Conservation (phyloP, 805 yeast species). For the Myxozyma melibiosi region DNA sequence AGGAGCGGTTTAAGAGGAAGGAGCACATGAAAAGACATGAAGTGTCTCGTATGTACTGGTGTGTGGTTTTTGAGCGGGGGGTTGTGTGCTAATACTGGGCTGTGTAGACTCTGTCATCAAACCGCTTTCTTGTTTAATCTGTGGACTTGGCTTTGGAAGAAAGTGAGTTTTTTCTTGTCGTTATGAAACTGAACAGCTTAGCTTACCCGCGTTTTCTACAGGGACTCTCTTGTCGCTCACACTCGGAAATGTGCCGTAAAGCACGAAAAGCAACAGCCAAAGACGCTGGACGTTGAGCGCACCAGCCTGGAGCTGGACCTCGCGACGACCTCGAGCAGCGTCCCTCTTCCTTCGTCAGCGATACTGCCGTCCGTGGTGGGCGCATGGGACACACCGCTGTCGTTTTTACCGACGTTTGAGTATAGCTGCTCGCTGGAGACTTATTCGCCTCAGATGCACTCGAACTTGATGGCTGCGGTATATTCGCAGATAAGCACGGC, state of each 20-base stretch:
- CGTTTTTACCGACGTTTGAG: no score
- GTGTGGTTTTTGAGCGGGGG: no score
- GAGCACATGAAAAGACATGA: slow-evolving; percentile 5
- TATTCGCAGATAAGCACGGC: background rate
- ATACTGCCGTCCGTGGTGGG: no score
- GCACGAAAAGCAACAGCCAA: no score
- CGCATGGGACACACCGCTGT: no score
- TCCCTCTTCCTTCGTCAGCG: no score
- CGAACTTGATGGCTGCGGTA: background rate
- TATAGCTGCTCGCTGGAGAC: no score
- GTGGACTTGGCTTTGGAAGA: slow-evolving; percentile 3
- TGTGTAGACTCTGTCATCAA: background rate
- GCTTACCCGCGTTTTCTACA: no score
- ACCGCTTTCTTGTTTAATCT: background rate
- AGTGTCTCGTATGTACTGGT: slow-evolving; percentile 3
- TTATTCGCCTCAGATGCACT: background rate
- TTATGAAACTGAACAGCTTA: no score
- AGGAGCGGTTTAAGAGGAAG: background rate
- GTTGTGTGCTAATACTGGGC: background rate
- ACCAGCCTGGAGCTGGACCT: no score
- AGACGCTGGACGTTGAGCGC: no score
- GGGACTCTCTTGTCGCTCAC: background rate
- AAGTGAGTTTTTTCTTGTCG: background rate
- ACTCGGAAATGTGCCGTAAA: background rate
- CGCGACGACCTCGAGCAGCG: no score